Evolutionary conservation across 2,329 filamentous ascomycete species (phyloP).

Genomic region (Neonectria punicea): DNA sequence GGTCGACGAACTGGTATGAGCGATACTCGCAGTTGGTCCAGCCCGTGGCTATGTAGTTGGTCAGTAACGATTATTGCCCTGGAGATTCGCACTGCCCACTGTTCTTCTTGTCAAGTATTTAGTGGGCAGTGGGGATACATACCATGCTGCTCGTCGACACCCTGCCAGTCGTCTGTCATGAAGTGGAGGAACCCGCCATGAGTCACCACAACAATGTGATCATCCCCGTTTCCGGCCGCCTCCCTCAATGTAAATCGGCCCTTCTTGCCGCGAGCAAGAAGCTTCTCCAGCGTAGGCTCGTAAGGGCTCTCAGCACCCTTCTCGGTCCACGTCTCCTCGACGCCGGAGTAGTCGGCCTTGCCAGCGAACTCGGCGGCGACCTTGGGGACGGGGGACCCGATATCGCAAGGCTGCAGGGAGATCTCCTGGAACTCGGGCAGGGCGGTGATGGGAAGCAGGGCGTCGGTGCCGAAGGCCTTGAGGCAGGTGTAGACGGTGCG

Average conservation of each 20-base stretch:
- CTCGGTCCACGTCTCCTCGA: slow-evolving; percentile 76
- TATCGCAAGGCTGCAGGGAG: slow-evolving; percentile 78
- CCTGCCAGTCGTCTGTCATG: slow-evolving; percentile 83
- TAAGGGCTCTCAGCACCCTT: slow-evolving; percentile 63
- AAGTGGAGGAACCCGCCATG: slow-evolving; percentile 89
- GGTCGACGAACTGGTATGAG: slow-evolving; percentile 71
- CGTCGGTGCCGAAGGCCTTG: slow-evolving; percentile 69
- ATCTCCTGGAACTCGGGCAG: slow-evolving; percentile 85
- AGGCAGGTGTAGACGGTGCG: slow-evolving; percentile 84
- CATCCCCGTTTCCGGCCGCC: slow-evolving; percentile 59
- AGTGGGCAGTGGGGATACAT: slow-evolving; percentile 37
- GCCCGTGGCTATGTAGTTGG: slow-evolving; percentile 66
- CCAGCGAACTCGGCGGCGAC: slow-evolving; percentile 70
- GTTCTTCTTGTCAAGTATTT: not conserved
- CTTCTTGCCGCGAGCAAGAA: slow-evolving; percentile 69
- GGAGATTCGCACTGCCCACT: not conserved
- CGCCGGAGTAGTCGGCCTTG: slow-evolving; percentile 70
- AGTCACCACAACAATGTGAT: slow-evolving; percentile 79
- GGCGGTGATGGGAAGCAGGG: slow-evolving; percentile 64
- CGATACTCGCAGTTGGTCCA: slow-evolving; percentile 81
- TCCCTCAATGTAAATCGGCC: slow-evolving; percentile 69
- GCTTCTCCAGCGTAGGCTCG: slow-evolving; percentile 60
- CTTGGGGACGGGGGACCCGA: slow-evolving; percentile 67
- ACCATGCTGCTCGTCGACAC: slow-evolving; percentile 58
- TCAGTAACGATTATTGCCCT: slow-evolving; percentile 16